Evolutionary conservation across 2,329 filamentous ascomycete species (phyloP).

Genomic region (Clarireedia monteithiana): DNA sequence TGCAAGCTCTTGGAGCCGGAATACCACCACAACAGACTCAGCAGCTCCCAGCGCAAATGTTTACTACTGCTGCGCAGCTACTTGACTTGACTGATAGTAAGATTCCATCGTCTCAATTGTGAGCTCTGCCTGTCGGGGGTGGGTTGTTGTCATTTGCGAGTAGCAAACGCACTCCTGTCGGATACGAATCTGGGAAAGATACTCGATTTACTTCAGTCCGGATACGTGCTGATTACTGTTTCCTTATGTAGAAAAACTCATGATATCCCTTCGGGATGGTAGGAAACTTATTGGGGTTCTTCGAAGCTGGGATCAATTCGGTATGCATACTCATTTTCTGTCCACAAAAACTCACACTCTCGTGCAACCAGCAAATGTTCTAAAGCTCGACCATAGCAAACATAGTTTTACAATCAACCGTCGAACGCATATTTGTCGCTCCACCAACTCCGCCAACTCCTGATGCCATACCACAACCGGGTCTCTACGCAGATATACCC

Average conservation of each 20-base stretch:
- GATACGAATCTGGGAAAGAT: not conserved
- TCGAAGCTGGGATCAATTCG: slow-evolving; percentile 96
- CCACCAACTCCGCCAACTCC: slow-evolving; percentile 36
- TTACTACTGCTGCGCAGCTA: slow-evolving; percentile 92
- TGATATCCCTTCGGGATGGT: slow-evolving; percentile 85
- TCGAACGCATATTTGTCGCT: slow-evolving; percentile 69
- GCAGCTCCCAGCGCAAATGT: slow-evolving; percentile 89
- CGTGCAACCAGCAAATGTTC: slow-evolving; percentile 6
- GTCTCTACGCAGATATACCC: slow-evolving; percentile 74
- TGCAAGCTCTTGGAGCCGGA: slow-evolving; percentile 16
- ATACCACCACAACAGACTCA: slow-evolving; percentile 33
- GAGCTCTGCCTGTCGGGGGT: not conserved
- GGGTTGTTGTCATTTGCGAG: not conserved
- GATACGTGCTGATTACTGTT: not conserved
- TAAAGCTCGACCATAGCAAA: slow-evolving; percentile 55
- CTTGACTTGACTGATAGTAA: slow-evolving; percentile 96
- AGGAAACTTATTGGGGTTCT: slow-evolving; percentile 89
- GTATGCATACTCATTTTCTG: slow-evolving; percentile 44
- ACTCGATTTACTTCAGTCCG: not conserved
- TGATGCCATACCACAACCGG: slow-evolving; percentile 30
- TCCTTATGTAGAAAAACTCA: slow-evolving; percentile 71
- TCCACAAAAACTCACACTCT: not conserved
- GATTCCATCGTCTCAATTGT: slow-evolving; percentile 28
- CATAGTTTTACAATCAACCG: slow-evolving; percentile 85
- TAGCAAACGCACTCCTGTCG: not conserved